phyloP scores from a whole-genome alignment of 345 rosid species.

The Hibiscus tridactylites region DNA sequence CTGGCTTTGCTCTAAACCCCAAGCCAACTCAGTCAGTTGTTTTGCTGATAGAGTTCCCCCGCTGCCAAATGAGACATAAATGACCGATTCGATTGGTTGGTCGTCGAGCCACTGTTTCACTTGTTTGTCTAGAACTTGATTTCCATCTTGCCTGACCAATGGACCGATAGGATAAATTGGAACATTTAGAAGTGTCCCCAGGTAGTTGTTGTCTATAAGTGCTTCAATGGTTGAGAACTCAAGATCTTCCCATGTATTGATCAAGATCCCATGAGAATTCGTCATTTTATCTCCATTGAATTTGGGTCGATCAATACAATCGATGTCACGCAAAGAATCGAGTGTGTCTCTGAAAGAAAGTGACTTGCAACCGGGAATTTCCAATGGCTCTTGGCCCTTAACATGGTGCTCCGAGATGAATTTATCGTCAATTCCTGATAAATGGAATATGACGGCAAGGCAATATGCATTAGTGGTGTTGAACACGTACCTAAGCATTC shows the following conservation, averaged over 20 bases:
- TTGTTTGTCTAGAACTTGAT: background rate
- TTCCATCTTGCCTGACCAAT: background rate
- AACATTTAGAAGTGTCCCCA: slow-evolving; percentile 5
- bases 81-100: slow-evolving; percentile 42
- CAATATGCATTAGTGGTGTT: background rate
- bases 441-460: background rate
- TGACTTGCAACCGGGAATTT: slow-evolving; percentile 8
- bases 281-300: slow-evolving; percentile 25
- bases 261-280: slow-evolving; percentile 37
- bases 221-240: slow-evolving; percentile 34
- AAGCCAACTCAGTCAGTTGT: slow-evolving; percentile 35
- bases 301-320: background rate
- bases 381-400: background rate
- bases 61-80: slow-evolving; percentile 69
- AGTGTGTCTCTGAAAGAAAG: slow-evolving; percentile 3
- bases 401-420: background rate
- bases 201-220: slow-evolving; percentile 4
- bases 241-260: slow-evolving; percentile 44
- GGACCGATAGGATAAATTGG: slow-evolving; percentile 17
- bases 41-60: slow-evolving; percentile 43
- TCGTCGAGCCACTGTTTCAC: slow-evolving; percentile 35
- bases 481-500: slow-evolving; percentile 3
- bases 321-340: background rate
- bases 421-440: background rate
- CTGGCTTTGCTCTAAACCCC: slow-evolving; percentile 30